Conservation (phyloP, 352 stramenopile species). For the Phytophthora vignae region DNA sequence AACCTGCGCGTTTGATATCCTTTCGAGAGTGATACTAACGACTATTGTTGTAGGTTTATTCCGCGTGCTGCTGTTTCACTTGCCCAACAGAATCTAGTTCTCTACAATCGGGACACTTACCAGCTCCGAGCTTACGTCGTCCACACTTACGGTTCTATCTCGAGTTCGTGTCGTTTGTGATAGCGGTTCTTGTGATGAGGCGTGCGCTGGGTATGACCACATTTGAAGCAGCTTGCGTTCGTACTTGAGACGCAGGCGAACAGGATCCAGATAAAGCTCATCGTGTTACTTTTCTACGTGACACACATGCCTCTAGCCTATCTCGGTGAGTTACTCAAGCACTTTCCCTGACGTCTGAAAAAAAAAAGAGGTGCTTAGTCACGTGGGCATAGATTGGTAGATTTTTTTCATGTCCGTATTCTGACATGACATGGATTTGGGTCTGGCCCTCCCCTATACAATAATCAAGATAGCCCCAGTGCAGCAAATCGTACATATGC, state of each 20-base stretch:
- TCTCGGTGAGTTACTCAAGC: background rate
- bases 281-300: background rate
- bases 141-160: too few species aligned
- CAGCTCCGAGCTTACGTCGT: background rate
- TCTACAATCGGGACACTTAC: background rate
- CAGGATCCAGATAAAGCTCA: background rate
- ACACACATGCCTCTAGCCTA: background rate
- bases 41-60: background rate
- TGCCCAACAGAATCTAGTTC: too few species aligned
- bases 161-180: too few species aligned
- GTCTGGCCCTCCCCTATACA: too few species aligned
- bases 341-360: too few species aligned
- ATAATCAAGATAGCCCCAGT: too few species aligned
- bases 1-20: background rate
- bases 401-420: too few species aligned
- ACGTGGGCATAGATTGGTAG: too few species aligned
- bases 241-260: background rate
- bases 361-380: background rate
- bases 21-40: background rate
- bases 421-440: too few species aligned
- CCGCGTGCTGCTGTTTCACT: background rate
- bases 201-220: background rate
- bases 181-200: background rate
- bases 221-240: background rate
- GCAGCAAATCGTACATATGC: too few species aligned